These are phyloP conservation scores for Oryza rufipogon DNA, from an alignment of 176 grass and related monocot genomes.

Conservation along the genomic window DNA sequence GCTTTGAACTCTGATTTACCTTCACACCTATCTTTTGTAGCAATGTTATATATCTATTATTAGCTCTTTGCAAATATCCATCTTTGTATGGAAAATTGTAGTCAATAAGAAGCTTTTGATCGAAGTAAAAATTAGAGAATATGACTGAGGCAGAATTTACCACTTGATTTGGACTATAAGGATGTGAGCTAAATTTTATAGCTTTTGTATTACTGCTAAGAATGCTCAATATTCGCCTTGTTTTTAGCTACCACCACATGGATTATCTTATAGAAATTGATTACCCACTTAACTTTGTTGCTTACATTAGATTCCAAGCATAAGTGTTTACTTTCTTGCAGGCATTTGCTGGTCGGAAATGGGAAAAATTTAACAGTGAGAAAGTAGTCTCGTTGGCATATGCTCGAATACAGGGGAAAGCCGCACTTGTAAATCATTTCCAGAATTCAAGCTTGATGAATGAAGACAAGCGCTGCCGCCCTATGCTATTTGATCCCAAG, in stretches of 20 bases:
- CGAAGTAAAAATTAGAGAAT: background rate
- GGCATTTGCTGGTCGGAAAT: conserved; percentile 53
- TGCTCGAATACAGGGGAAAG: conserved; percentile 57
- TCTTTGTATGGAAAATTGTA: background rate
- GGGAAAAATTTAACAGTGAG: conserved; percentile 54
- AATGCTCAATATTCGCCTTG: background rate
- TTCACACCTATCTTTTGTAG: background rate
- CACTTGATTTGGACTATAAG: background rate
- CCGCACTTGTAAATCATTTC: conserved; percentile 43
- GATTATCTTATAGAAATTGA: conserved; percentile 6
- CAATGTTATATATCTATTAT: background rate
- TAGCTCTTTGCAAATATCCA: background rate
- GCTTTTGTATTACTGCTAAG: background rate
- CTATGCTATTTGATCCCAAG: conserved; percentile 49
- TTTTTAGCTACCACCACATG: background rate
- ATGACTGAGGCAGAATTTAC: background rate
- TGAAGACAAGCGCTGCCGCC: conserved; percentile 50
- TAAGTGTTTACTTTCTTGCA: conserved; percentile 14
- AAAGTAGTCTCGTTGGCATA: conserved; percentile 57
- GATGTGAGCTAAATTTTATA: background rate
- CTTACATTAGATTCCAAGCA: background rate
- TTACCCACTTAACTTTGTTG: background rate
- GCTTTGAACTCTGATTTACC: background rate
- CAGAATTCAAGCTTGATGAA: conserved; percentile 52
- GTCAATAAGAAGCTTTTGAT: background rate